Conservation (phyloP, 2,329 filamentous ascomycete species). For the Mollisia scopiformis region DNA sequence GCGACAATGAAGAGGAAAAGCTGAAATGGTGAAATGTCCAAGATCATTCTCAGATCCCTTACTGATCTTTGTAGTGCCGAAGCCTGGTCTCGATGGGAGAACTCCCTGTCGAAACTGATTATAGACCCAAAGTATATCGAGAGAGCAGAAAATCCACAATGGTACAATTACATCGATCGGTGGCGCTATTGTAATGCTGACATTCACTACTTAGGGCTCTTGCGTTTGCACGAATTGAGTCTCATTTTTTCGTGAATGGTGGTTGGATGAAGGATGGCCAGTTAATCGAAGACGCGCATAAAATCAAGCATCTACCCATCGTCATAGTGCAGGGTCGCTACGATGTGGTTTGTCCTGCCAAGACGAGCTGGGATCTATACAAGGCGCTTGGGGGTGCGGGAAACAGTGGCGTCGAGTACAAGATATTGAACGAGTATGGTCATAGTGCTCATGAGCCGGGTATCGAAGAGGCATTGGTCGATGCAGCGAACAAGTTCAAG, state of each 20-base stretch:
- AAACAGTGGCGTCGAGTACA: conserved; percentile 33
- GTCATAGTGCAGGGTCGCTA: conserved; percentile 49
- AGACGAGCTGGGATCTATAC: conserved; percentile 46
- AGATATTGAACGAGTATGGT: conserved; percentile 29
- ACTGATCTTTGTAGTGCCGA: conserved; percentile 26
- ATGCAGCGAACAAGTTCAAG: conserved; percentile 36
- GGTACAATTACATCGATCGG: conserved; percentile 17
- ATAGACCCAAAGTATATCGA: conserved; percentile 33
- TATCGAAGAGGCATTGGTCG: conserved; percentile 32
- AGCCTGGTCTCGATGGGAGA: conserved; percentile 34
- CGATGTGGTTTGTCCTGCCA: conserved; percentile 47
- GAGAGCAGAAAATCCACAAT: conserved; percentile 33
- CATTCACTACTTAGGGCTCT: conserved; percentile 26
- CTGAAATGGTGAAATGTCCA: conserved; percentile 30
- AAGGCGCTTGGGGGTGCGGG: conserved; percentile 38
- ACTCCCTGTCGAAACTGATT: conserved; percentile 33
- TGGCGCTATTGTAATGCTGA: neutral
- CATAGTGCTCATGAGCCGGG: conserved; percentile 34
- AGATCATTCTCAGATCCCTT: neutral
- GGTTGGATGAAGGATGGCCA: conserved; percentile 46
- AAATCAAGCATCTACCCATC: conserved; percentile 35
- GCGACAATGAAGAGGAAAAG: conserved; percentile 32
- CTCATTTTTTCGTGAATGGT: conserved; percentile 46
- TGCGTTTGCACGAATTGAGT: conserved; percentile 45
- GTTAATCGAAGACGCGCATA: conserved; percentile 35